Evolutionary conservation across 495 filamentous ascomycete species (phyloP).

Genomic region (Paragyromitra xinjiangensis): DNA sequence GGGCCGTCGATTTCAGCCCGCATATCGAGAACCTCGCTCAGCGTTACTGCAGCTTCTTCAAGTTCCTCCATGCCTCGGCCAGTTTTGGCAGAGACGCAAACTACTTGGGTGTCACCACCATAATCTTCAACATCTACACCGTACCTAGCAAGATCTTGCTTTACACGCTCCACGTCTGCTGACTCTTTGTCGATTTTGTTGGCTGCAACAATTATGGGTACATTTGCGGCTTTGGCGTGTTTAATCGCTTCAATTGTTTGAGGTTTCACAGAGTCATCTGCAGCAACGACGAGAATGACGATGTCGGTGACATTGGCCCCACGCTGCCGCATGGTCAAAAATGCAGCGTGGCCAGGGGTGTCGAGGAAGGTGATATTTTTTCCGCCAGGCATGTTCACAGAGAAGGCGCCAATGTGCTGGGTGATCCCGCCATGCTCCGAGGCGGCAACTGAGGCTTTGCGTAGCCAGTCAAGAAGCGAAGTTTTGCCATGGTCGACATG

Average conservation of each 20-base stretch:
- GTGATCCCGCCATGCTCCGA: slow-evolving; percentile 97
- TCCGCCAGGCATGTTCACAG: slow-evolving; percentile 82
- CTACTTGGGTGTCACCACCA: slow-evolving; percentile 92
- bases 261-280: slow-evolving; percentile 96
- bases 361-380: slow-evolving; percentile 96
- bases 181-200: slow-evolving; percentile 95
- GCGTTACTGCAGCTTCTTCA: slow-evolving; percentile 84
- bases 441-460: slow-evolving; percentile 88
- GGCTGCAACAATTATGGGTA: slow-evolving; percentile 97
- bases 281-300: slow-evolving; percentile 93
- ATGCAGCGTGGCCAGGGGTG: slow-evolving; percentile 95
- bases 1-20: slow-evolving; percentile 78
- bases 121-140: slow-evolving; percentile 93
- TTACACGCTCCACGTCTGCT: slow-evolving; percentile 80
- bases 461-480: slow-evolving; percentile 91
- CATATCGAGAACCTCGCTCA: slow-evolving; percentile 89
- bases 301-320: slow-evolving; percentile 98
- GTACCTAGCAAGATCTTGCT: slow-evolving; percentile 83
- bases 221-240: slow-evolving; percentile 86
- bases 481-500: slow-evolving; percentile 99
- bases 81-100: slow-evolving; percentile 90
- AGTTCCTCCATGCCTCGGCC: slow-evolving; percentile 90
- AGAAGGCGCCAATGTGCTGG: slow-evolving; percentile 99
- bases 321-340: slow-evolving; percentile 92
- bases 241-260: slow-evolving; percentile 97